A percentile compares a stretch with the other conserved stretches of the same genome.
Conservation (phyloP, 768 basidiomycete species). For the Suillus tomentosus region DNA sequence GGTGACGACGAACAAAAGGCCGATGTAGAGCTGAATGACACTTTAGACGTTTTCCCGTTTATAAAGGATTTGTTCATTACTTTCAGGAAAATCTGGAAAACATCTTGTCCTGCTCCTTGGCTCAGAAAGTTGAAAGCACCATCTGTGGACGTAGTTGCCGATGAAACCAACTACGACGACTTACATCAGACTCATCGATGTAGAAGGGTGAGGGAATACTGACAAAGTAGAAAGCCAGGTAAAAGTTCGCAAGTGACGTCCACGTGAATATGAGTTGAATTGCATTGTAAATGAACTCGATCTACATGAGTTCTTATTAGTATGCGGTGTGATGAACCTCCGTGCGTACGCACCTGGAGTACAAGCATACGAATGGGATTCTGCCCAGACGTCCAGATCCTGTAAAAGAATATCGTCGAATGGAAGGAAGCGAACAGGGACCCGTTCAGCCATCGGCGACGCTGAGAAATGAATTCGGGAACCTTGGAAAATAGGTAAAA, state of each 20-base stretch:
- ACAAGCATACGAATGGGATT: conserved; percentile 80
- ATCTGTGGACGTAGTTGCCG: conserved; percentile 67
- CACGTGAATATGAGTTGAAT: conserved; percentile 91
- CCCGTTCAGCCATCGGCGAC: conserved; percentile 87
- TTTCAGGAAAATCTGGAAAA: conserved; percentile 79
- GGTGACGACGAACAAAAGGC: conserved; percentile 75
- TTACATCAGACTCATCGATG: conserved; percentile 22
- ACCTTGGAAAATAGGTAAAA: conserved; percentile 42
- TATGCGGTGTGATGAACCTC: conserved; percentile 4
- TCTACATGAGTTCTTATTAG: conserved; percentile 34
- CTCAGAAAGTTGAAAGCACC: conserved; percentile 83
- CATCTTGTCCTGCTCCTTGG: conserved; percentile 65
- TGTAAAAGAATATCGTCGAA: conserved; percentile 85
- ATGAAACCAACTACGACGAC: conserved; percentile 67
- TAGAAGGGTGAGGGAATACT: conserved; percentile 35
- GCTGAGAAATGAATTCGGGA: conserved; percentile 93
- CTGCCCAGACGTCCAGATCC: conserved; percentile 92
- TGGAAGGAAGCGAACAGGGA: conserved; percentile 93
- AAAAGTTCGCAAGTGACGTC: conserved; percentile 93
- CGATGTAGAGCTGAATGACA: conserved; percentile 68
- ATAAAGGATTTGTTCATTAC: conserved; percentile 23
- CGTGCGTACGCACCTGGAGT: conserved; percentile 44
- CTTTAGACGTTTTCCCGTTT: not conserved
- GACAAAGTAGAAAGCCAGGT: conserved; percentile 92
- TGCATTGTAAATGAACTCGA: conserved; percentile 92